Percentiles rank a stretch among this genome's conserved stretches.
Evolutionary conservation across 495 filamentous ascomycete genomes (phyloP).

Genomic region (Neurospora sp.): DNA sequence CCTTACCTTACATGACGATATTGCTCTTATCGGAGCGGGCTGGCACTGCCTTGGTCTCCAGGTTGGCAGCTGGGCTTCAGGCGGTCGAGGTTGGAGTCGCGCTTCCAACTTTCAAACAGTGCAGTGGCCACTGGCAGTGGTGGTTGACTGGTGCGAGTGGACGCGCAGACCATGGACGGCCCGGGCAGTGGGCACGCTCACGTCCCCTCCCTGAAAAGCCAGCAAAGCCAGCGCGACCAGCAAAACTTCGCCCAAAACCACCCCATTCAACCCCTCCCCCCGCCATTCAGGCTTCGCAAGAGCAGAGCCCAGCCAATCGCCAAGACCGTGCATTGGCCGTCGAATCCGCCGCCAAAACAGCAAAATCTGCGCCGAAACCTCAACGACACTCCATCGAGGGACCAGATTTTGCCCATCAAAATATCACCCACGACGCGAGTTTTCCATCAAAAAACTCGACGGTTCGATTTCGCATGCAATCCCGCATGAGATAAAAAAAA

Average conservation of each 20-base stretch:
- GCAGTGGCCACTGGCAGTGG: neutral
- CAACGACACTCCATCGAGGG: constrained; percentile 60
- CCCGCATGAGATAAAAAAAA: constrained; percentile 36
- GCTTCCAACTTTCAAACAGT: neutral
- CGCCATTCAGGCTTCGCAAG: neutral
- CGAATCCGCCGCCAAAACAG: constrained; percentile 23
- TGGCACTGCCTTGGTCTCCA: neutral
- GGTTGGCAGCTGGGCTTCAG: neutral
- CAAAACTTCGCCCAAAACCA: neutral
- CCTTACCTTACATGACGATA: neutral
- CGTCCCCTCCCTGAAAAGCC: neutral
- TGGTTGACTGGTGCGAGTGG: neutral
- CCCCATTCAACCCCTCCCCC: neutral
- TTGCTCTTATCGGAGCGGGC: neutral
- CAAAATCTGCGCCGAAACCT: constrained; percentile 40
- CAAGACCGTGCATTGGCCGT: constrained; percentile 7
- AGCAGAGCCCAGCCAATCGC: constrained; percentile 18
- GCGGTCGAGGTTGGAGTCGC: neutral
- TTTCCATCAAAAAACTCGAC: constrained; percentile 48
- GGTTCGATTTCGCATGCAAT: constrained; percentile 45
- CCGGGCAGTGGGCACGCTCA: neutral
- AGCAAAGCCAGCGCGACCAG: neutral
- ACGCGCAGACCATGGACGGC: neutral
- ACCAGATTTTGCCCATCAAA: constrained; percentile 47
- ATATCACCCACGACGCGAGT: constrained; percentile 41